Base-by-base conservation (phyloP, 1,284 basidiomycete genomes). In the Ustilago crameri region DNA sequence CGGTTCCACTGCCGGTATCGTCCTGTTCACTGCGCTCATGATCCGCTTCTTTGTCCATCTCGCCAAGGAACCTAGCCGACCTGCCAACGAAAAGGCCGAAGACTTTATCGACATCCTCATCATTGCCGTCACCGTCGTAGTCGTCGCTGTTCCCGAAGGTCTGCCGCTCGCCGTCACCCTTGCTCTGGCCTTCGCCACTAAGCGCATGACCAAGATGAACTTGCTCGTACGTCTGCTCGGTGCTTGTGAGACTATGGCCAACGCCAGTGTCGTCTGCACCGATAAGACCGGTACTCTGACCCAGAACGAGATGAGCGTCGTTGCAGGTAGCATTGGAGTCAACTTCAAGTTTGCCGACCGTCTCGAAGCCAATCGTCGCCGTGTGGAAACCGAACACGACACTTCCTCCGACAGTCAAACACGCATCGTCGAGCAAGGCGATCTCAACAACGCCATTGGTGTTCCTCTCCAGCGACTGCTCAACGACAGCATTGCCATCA, bases 201-300 rank as follows among this genome's bases (percentile, higher is more conserved):
- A 93, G 82, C 90, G 95, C 26, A 98, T 98, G 95, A 93, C 94
- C 18, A 88, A 90, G 81, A 91, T 94, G 84, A 95, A 95, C 65
- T 86, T 98, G 0, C 89, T 98, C 46, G 95, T 98, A 18, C 93
- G 95, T 70, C 91, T 98, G 3, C 88, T 98, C 34, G 92, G 93
- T 14, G 93, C 93, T 24, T 98, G 95, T 84, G 95, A 98, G 86
- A 98, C 93, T 8, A 98, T 98, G 95, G 95, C 92, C 32, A 97
- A 98, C 82, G 92, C 94, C 14, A 95, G 91, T 22, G 95, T 97
- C 66, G 88, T 97, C 26, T 97, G 94, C 85, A 97, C 94, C 20
- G 93, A 96, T 86, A 97, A 97, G 86, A 95, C 94, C 1, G 81
- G 86, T 65, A 87, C 93, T 8, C 89, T 85, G 27, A 98, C 95